A percentile compares a stretch with the other conserved stretches of the same genome.
Conservation (phyloP, 306 rosid species). For the cucumber (Cucumis sativus) region Cucumber_9930_V3 NC_026657.2:35124501-35125000, state of each 20-base stretch:
- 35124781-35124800: not conserved
- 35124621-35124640: not conserved
- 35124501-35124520: not conserved
- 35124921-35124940: not conserved
- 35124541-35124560: not conserved
- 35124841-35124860: not conserved
- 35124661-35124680: not conserved
- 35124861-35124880: not conserved
- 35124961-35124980: not conserved
- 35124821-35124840: not conserved
- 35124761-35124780: not conserved
- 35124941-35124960: not conserved
- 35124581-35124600: not conserved
- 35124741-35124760: not conserved
- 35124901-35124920: not conserved
- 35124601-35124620: not conserved
- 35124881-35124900: not conserved
- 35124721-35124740: not conserved
- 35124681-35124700: not conserved
- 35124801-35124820: not conserved
- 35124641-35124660: not conserved
- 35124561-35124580: not conserved
- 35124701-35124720: not conserved
- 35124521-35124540: not conserved
- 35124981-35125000: not conserved